Base-by-base conservation (phyloP, 306 rosid genomes). In the Glycine tomentella region DNA sequence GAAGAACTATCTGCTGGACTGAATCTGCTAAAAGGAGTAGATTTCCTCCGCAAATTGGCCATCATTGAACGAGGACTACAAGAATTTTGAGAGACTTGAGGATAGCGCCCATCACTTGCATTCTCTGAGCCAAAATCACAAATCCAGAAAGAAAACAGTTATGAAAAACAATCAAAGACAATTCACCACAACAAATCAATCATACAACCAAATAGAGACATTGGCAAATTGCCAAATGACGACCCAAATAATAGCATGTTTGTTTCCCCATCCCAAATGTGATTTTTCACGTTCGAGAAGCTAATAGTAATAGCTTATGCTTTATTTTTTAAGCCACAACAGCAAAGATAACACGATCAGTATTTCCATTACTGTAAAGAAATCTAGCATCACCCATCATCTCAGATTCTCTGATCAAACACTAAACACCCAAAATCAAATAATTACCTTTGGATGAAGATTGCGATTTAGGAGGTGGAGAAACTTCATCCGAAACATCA, bases 371-470 rank as follows among this genome's bases (percentile, higher is more conserved):
- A 58, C n/a, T 40, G 34, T n/a, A 68, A 78, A 62, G 34, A 71
- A 79, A 80, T 80, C 82, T 66, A 33, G 50, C 5, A 34, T 34
- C 38, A 34, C 38, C 38, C 38, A 34, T 34, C 44, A 72, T 44
- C 52, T 59, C 42, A 36, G 10, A 68, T 59, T 78, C 86, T 65
- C 68, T 12, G 78, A 71, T 58, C 8, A 65, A 52, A 73, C 7
- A 63, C 7, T 42, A 79, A 6, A 36, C 14, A 57, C 7, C 8
- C 9, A 76, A 82, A 66, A 68, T 9, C 36, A 45, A 68, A 42
- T 68, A 38, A 38, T 3, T 79, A 93, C 99, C 99, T 87, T 76
- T 86, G 2, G 98, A 96, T 44, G 97, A 91, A 85, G 94, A 84
- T 66, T 74, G 88, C 1, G 94, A 89, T 1, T 68, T 85, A 17